Conservation (phyloP, 371 early-diverging fungal genomes). For the Rhizopus sp. region DNA sequence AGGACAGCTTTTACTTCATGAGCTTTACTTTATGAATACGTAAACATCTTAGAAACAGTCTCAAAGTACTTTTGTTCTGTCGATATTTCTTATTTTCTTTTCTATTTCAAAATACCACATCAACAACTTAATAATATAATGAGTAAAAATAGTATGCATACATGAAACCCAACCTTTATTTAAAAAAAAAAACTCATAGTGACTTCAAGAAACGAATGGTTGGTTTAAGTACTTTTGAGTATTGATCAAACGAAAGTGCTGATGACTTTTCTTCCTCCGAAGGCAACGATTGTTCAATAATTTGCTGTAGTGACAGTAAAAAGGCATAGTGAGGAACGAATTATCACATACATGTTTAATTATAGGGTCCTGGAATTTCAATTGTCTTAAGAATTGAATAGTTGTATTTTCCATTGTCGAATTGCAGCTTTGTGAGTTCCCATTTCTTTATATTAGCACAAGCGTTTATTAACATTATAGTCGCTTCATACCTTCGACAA, state of each 20-base stretch:
- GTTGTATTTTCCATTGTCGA: slow-evolving; percentile 9
- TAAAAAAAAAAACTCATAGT: slow-evolving; percentile 1
- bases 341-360: slow-evolving; percentile 9
- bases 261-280: slow-evolving; percentile 13
- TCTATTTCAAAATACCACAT: slow-evolving; percentile 9
- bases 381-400: slow-evolving; percentile 10
- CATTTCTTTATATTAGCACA: slow-evolving; percentile 14
- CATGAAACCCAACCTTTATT: slow-evolving; percentile 9
- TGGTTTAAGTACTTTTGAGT: slow-evolving; percentile 9
- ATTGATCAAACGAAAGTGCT: slow-evolving; percentile 10
- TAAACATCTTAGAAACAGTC: slow-evolving; percentile 13
- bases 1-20: slow-evolving; percentile 8
- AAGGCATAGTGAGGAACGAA: slow-evolving; percentile 13
- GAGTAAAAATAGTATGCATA: slow-evolving; percentile 10
- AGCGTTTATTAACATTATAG: slow-evolving; percentile 10
- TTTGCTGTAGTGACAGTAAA: slow-evolving; percentile 12
- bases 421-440: slow-evolving; percentile 10
- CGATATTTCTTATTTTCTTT: slow-evolving; percentile 10
- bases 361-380: slow-evolving; percentile 10
- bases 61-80: slow-evolving; percentile 11
- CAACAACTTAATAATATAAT: slow-evolving; percentile 11
- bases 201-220: slow-evolving; percentile 13
- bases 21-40: slow-evolving; percentile 6
- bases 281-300: slow-evolving; percentile 17
- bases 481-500: slow-evolving; percentile 13